Base-by-base conservation (phyloP, 768 basidiomycete genomes). In the Rhodotorula toruloides region DNA sequence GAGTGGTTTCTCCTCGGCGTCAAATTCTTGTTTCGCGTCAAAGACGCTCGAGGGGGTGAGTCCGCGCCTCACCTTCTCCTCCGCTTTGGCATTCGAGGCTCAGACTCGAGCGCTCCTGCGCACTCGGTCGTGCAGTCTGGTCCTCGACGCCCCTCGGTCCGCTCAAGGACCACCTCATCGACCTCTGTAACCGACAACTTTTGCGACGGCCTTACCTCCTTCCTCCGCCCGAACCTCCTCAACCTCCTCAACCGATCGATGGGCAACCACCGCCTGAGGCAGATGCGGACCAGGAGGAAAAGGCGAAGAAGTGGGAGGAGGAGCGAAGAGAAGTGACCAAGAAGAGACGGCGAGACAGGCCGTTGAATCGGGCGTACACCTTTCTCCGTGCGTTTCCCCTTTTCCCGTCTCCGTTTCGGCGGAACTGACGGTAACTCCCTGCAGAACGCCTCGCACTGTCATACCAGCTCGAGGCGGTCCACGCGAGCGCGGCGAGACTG, bases 401-500 rank as follows among this genome's bases (percentile, higher is more conserved):
- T 43, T 49, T 42, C 19, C 39, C 19, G 34, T 44, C 4, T 48
- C 27, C 21, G 58, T 53, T 61, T 14, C 40, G 17, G 8, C 16
- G n/a, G 22, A 25, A 17, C 12, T 62, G 12, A 25, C 32, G 36
- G 14, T 17, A 25, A 21, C 4, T 22, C 11, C 22, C 3, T 21
- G 21, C 58, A 93, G 91, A 92, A 76, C 87, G 90, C 81, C 89
- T 92, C 84, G 89, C 90, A 2, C 77, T 96, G 64, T 87, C 89
- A 4, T 96, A 96, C 77, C 92, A 94, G 74, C 82, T 97, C 22
- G 93, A 92, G 77, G 88, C 91, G 68, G 77, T 97, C 1, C 72
- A 74, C 44, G 48, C 62, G 0, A 76, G 77, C 53, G 77, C 77
- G 2, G 65, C 69, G 58, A 27, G 58, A 21, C 63, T 78, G 19